Evolutionary conservation across 73 alveolate species (phyloP).

Genomic region (Paramecium pentaurelia): DNA sequence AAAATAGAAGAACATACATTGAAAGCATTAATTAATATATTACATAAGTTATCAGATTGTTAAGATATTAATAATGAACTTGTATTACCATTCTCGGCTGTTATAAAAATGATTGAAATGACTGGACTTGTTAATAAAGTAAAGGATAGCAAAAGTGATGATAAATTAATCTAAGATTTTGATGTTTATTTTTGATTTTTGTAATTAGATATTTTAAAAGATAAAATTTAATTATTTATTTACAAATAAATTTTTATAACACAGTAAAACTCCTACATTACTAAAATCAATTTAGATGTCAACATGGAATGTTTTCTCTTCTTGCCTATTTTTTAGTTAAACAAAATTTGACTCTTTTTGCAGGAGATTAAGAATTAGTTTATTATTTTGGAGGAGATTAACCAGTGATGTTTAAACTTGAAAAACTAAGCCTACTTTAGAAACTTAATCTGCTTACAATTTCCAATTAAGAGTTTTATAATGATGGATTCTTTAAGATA

Average conservation of each 20-base stretch:
- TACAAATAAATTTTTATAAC: not conserved
- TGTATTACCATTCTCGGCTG: not conserved
- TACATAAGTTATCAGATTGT: not conserved
- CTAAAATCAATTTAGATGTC: not conserved
- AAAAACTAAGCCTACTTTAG: not conserved
- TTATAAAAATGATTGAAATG: not conserved
- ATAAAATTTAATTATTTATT: not conserved
- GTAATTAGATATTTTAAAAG: not conserved
- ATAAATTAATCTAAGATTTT: not conserved
- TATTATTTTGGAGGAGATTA: not conserved
- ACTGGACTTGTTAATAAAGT: not conserved
- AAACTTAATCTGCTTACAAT: not conserved
- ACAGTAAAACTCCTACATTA: not conserved
- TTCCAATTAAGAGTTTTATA: not conserved
- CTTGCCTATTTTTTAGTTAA: constrained; percentile 26
- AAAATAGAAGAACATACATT: not conserved
- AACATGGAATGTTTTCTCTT: constrained; percentile 17
- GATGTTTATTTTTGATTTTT: not conserved
- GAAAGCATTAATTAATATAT: not conserved
- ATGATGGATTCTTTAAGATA: not conserved
- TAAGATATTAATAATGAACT: not conserved
- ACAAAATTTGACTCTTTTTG: constrained; percentile 6
- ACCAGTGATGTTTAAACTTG: not conserved
- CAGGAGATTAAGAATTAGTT: not conserved
- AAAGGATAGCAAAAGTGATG: not conserved